Conservation (phyloP, 768 basidiomycete species). For the Tulasnella sp. region DNA sequence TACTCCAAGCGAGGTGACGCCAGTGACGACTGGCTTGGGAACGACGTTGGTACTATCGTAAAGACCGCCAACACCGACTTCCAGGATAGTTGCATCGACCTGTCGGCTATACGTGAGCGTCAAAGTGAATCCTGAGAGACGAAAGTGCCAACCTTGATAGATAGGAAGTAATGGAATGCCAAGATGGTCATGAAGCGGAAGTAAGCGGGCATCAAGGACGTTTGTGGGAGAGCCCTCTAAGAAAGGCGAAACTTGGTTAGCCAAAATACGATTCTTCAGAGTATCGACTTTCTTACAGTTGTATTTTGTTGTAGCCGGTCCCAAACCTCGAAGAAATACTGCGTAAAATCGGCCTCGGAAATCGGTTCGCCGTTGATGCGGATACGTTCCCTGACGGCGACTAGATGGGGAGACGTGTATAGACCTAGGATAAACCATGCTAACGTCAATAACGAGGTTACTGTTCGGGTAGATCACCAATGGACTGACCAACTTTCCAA, state of each 20-base stretch:
- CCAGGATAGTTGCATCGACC: constrained; percentile 85
- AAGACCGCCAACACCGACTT: constrained; percentile 91
- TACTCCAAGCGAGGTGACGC: constrained; percentile 82
- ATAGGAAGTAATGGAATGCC: constrained; percentile 83
- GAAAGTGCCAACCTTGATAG: constrained; percentile 43
- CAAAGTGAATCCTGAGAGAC: not conserved
- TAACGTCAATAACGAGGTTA: not conserved
- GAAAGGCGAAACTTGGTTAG: constrained; percentile 25
- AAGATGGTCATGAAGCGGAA: constrained; percentile 90
- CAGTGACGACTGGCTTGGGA: constrained; percentile 81
- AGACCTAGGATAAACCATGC: constrained; percentile 47
- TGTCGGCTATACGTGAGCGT: constrained; percentile 24
- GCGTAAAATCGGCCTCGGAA: constrained; percentile 79
- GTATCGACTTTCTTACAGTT: constrained; percentile 38
- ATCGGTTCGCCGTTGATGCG: constrained; percentile 85
- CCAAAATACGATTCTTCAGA: not conserved
- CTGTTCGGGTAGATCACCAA: not conserved
- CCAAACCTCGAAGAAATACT: constrained; percentile 96
- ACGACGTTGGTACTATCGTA: constrained; percentile 97
- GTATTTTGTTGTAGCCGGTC: constrained; percentile 61
- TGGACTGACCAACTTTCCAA: constrained; percentile 68
- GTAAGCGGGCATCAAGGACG: constrained; percentile 76
- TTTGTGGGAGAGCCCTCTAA: constrained; percentile 42
- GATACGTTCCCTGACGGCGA: constrained; percentile 92
- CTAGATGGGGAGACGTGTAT: constrained; percentile 94